A percentile compares a stretch with the other conserved stretches of the same genome.
phyloP scores from a whole-genome alignment of 768 basidiomycete species.

The Mycena amicta region DNA sequence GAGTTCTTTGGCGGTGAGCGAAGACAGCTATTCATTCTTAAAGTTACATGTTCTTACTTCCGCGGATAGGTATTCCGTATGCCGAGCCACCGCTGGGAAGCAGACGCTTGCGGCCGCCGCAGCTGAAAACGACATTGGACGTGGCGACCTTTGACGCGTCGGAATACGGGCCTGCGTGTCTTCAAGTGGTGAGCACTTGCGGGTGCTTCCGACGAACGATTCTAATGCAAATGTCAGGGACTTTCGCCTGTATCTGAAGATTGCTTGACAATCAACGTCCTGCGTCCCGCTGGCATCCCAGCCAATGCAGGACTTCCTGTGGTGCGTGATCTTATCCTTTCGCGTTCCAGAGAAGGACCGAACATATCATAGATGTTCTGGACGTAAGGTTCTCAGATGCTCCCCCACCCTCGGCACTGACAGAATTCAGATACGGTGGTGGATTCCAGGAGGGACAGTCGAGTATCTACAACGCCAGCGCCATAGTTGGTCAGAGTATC shows the following conservation, averaged over 20 bases:
- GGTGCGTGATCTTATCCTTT: conserved; percentile 8
- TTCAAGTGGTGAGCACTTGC: conserved; percentile 38
- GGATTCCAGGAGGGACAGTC: conserved; percentile 27
- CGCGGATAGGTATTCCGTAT: conserved; percentile 33
- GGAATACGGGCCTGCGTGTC: conserved; percentile 36
- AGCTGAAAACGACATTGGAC: conserved; percentile 34
- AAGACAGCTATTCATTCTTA: background rate
- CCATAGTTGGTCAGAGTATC: conserved; percentile 29
- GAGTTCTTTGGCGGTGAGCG: conserved; percentile 12
- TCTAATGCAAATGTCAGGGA: no score
- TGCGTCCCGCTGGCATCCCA: conserved; percentile 33
- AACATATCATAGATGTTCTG: conserved; percentile 18
- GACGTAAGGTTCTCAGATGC: conserved; percentile 1
- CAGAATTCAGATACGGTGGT: conserved; percentile 24
- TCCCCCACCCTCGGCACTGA: no score
- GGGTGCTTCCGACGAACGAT: background rate
- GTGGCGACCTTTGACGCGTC: conserved; percentile 32
- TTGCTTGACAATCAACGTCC: conserved; percentile 46
- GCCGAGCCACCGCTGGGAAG: conserved; percentile 35
- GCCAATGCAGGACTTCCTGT: conserved; percentile 8
- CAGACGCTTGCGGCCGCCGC: conserved; percentile 33
- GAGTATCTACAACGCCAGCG: conserved; percentile 27
- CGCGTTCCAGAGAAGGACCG: no score
- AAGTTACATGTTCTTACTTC: background rate
- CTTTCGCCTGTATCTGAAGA: conserved; percentile 41